Base-by-base conservation (phyloP, 192 early-diverging fungal species). In the Endogone sp. region DNA sequence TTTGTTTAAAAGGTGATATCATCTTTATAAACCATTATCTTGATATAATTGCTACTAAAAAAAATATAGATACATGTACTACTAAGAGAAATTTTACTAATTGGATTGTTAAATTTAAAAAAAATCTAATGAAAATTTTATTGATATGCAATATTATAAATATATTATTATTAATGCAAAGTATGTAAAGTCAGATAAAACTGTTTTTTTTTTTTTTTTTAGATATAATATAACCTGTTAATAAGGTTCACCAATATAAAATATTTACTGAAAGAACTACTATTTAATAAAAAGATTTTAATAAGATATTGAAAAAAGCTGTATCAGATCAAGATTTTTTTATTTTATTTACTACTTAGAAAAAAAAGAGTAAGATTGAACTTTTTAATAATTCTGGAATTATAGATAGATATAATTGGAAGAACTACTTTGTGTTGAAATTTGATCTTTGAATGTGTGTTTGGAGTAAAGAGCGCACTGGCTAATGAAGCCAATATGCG, bases 231-330 rank as follows among this genome's bases (percentile, higher is more conserved):
- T 26, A 29, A 49, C 61, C 24, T 62, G 3, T 23, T 37, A 77
- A 60, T 9, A 65, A 77, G 70, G 37, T 73, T 44, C 76, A 77
- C 68, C 71, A 77, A 65, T 73, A 55, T 66, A 73, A 73, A 65
- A 59, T 69, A 20, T 26, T 8, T 29, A 62, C 66, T 66, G n/a
- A n/a, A n/a, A 56, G 31, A 25, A 13, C 37, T 44, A 32, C 59
- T 63, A 49, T 60, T 24, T 29, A 9, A 30, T 3, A 60, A 56
- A 57, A 63, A 13, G 30, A 69, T 28, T 77, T 69, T 59, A 49
- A 56, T 63, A n/a, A 24, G 27, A 70, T 69, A 28, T 60, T 66
- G 37, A 3, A 49, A 54, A 73, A 70, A 29, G 70, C 75, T 66
- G 71, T 60, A 66, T 73, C 64, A 6, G 55, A 69, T 25, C 69